phyloP scores from a whole-genome alignment of 805 yeast genomes.

The Sugiyamaella chiloensis region DNA sequence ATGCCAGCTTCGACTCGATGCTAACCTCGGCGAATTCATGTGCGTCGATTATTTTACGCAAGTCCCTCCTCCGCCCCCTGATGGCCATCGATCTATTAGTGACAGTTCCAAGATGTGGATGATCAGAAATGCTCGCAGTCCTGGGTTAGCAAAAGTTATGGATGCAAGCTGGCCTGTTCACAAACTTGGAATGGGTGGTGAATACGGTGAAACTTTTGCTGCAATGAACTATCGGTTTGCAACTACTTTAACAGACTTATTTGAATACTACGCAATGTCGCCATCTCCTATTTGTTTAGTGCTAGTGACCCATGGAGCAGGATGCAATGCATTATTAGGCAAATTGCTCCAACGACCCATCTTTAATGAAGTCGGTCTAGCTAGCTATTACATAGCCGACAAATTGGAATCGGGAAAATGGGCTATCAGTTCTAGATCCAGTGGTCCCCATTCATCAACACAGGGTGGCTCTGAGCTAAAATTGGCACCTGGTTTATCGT shows the following conservation, averaged over 20 bases:
- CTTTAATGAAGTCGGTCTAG: constrained; percentile 31
- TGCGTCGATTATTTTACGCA: constrained; percentile 36
- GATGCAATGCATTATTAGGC: constrained; percentile 38
- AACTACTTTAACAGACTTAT: constrained; percentile 27
- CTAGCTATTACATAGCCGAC: constrained; percentile 20
- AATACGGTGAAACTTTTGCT: constrained; percentile 38
- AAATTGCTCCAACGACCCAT: constrained; percentile 31
- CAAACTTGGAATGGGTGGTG: constrained; percentile 31
- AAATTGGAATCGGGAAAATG: background rate
- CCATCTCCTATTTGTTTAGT: constrained; percentile 21
- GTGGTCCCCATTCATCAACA: no score
- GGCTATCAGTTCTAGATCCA: background rate
- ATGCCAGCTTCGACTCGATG: constrained; percentile 26
- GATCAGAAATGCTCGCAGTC: constrained; percentile 5
- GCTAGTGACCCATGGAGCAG: constrained; percentile 39
- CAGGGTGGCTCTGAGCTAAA: no score
- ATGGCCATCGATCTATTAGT: constrained; percentile 31
- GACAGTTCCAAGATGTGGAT: constrained; percentile 27
- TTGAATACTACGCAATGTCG: constrained; percentile 23
- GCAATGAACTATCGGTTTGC: constrained; percentile 35
- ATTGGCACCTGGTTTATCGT: background rate
- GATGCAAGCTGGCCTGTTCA: constrained; percentile 28
- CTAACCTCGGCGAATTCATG: constrained; percentile 39
- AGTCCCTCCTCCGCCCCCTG: constrained; percentile 37
- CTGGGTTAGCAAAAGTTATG: constrained; percentile 15